Conservation (phyloP, 1,139 yeast species). For the Zhuliangozyma blackwelliae region DNA sequence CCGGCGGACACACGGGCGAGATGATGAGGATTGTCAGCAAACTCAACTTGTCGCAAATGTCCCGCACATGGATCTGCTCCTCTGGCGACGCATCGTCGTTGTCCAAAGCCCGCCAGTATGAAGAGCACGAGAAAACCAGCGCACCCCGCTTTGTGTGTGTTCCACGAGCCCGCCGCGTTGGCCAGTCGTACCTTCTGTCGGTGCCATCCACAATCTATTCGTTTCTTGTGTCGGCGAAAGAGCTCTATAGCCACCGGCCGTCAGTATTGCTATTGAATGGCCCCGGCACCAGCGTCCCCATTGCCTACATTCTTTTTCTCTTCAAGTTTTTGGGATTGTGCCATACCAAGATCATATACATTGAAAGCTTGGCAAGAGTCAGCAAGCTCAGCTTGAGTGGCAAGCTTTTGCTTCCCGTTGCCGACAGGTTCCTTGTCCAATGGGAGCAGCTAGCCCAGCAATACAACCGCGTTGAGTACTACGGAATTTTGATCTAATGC, state of each 20-base stretch:
- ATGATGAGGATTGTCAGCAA: constrained; percentile 65
- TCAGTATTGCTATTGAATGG: constrained; percentile 73
- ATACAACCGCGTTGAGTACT: constrained; percentile 66
- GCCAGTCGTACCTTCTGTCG: constrained; percentile 56
- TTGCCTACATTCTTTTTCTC: constrained; percentile 58
- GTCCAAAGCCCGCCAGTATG: constrained; percentile 44
- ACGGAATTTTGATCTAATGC: constrained; percentile 77
- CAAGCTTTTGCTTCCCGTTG: constrained; percentile 57
- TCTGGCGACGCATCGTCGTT: constrained; percentile 61
- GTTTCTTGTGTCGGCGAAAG: constrained; percentile 23
- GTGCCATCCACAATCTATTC: constrained; percentile 47
- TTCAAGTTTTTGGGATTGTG: constrained; percentile 52
- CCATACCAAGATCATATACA: constrained; percentile 61
- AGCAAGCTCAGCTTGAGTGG: constrained; percentile 75
- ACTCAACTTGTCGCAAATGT: constrained; percentile 20
- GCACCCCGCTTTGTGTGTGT: constrained; percentile 29
- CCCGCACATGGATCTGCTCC: constrained; percentile 44
- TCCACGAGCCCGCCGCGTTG: constrained; percentile 75
- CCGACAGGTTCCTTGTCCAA: constrained; percentile 81
- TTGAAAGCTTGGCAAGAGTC: constrained; percentile 90
- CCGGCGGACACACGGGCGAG: constrained; percentile 96
- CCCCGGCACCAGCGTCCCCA: constrained; percentile 87
- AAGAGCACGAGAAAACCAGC: constrained; percentile 9
- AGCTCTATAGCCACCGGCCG: constrained; percentile 32
- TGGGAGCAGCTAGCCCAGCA: constrained; percentile 65